Evolutionary conservation across 73 alveolate species (phyloP).

Genomic region (Paramecium sonneborni): DNA sequence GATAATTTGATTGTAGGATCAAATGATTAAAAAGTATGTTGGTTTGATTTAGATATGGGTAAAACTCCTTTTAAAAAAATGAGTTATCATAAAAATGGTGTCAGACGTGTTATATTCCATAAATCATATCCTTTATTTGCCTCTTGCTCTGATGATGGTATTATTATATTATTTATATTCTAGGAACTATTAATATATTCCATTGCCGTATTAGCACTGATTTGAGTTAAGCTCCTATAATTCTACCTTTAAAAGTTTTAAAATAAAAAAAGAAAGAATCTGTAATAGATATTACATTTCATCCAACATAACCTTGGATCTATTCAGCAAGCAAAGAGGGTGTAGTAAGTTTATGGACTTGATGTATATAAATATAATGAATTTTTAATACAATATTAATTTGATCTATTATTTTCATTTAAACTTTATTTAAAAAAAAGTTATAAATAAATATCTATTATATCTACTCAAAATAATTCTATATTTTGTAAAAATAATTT

Average conservation of each 20-base stretch:
- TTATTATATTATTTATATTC: neutral
- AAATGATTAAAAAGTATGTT: slow-evolving; percentile 92
- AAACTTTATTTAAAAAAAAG: too few relatives aligned
- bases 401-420: too few relatives aligned
- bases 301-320: slow-evolving; percentile 68
- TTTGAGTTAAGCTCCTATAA: slow-evolving; percentile 28
- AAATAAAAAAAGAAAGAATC: slow-evolving; percentile 34
- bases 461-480: too few relatives aligned
- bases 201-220: slow-evolving; percentile 58
- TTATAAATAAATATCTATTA: too few relatives aligned
- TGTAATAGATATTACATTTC: slow-evolving; percentile 58
- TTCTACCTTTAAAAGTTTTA: slow-evolving; percentile 60
- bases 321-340: slow-evolving; percentile 59
- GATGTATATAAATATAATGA: neutral
- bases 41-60: slow-evolving; percentile 97
- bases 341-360: slow-evolving; percentile 61
- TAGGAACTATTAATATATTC: slow-evolving; percentile 62
- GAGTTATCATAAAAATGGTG: slow-evolving; percentile 89
- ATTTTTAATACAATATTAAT: too few relatives aligned
- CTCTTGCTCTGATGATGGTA: slow-evolving; percentile 69
- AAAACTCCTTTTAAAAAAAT: slow-evolving; percentile 90
- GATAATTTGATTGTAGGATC: slow-evolving; percentile 94
- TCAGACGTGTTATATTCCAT: slow-evolving; percentile 49
- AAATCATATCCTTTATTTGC: slow-evolving; percentile 62
- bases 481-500: too few relatives aligned